Evolutionary conservation across 2,329 filamentous ascomycete genomes (phyloP).

Genomic region (Botryotinia convoluta): DNA sequence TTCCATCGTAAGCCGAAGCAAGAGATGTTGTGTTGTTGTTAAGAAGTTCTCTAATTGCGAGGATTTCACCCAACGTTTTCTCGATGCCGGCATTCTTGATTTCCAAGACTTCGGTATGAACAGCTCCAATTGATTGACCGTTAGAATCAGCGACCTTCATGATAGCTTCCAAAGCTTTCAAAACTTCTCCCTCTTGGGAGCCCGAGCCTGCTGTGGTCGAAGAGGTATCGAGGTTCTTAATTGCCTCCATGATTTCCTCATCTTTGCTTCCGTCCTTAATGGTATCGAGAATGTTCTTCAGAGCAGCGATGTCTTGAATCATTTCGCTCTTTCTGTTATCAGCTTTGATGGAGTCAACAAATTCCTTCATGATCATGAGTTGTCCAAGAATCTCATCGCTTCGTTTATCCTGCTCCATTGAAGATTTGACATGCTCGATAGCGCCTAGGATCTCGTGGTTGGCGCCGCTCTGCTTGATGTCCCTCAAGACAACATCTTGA

Average conservation of each 20-base stretch:
- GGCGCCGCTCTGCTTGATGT: background rate
- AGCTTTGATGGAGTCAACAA: conserved; percentile 1
- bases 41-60: conserved; percentile 9
- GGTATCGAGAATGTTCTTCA: conserved; percentile 4
- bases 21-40: conserved; percentile 19
- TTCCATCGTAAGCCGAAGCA: conserved; percentile 20
- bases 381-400: conserved; percentile 6
- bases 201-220: background rate
- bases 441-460: background rate
- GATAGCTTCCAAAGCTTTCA: conserved; percentile 7
- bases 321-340: background rate
- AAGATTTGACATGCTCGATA: background rate
- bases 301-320: background rate
- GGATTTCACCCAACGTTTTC: background rate
- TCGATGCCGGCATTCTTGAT: conserved; percentile 18
- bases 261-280: conserved; percentile 11
- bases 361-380: background rate
- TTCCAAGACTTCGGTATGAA: conserved; percentile 4
- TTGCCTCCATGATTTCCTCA: conserved; percentile 16
- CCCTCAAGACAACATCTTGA: conserved; percentile 2
- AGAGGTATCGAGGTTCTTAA: conserved; percentile 8
- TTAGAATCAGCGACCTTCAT: conserved; percentile 6
- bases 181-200: background rate
- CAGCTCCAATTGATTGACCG: conserved; percentile 5
- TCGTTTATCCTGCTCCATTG: conserved; percentile 4